Evolutionary conservation across 2,329 filamentous ascomycete species (phyloP), one percentile per base, ranked within the genome.

Genomic region (Diplodia intermedia): DNA sequence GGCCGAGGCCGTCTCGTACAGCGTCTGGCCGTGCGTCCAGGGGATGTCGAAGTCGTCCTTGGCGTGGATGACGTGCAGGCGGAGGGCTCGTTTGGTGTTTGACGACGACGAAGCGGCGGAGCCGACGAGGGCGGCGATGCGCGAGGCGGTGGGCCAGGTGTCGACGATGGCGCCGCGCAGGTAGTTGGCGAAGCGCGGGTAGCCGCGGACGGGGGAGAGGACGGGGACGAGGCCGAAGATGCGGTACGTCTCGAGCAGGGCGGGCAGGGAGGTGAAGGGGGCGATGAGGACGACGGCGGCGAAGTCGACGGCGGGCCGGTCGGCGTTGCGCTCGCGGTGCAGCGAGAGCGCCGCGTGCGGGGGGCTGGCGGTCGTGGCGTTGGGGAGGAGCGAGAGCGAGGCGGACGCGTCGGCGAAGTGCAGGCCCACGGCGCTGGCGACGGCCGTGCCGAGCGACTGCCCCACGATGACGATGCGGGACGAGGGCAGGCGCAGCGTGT

Each of bases 11-110:
- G 26, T 26, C 43, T 65, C 65, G 50, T 73, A 79, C 43, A 79
- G 49, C 0, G 68, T 77, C 53, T 77, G 72, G 36, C 89, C 88
- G 74, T 93, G 89, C 1, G 82, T 85, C 81, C 88, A 94, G 0
- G 91, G 89, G 69, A 98, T 97, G 72, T 97, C 92, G 69, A 82
- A 82, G 76, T 98, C 94, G 74, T 97, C 88, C 66, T 86, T 85
- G 18, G 93, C 91, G 73, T 97, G 94, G 2, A 98, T 81, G 52
- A 97, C 81, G 53, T 86, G 89, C 23, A 97, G 80, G 26, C 89
- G 85, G 11, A 95, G 67, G 18, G 14, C 7, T 5, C 36, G n/a
- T 2, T 23, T 36, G 26, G 11, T 18, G 11, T 14, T 26, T 2
- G n/a, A 33, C 31, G 31, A 33, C 6, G 31, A 33, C 6, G 6